phyloP scores from a whole-genome alignment of 2,329 filamentous ascomycete genomes.

The Ceratocystiopsis brevicomis region DNA sequence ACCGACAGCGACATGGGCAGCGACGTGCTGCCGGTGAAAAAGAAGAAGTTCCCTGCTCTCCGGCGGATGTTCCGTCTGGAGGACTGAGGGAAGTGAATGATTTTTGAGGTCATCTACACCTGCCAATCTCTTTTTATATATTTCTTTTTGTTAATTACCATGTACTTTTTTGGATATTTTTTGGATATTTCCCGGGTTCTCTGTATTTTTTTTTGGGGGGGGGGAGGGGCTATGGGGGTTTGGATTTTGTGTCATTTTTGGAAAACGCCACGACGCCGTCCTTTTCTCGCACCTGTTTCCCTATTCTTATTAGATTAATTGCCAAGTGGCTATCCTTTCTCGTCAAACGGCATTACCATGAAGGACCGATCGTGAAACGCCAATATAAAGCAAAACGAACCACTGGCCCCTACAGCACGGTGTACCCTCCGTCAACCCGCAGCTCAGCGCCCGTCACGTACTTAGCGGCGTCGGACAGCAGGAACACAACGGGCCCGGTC shows the following conservation, averaged over 20 bases:
- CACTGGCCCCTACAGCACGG: slow-evolving; percentile 14
- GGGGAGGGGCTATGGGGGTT: background rate
- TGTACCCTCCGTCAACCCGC: slow-evolving; percentile 76
- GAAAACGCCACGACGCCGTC: background rate
- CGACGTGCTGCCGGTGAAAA: slow-evolving; percentile 17
- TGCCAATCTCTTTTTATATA: background rate
- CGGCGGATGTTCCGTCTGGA: slow-evolving; percentile 43
- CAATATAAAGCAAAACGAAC: background rate
- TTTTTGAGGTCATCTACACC: background rate
- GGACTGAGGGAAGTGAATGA: slow-evolving; percentile 12
- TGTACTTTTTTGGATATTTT: background rate
- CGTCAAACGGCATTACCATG: background rate
- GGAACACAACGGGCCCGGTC: slow-evolving; percentile 80
- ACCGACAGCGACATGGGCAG: no score
- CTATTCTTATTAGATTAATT: background rate
- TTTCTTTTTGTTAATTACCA: background rate
- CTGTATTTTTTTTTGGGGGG: background rate
- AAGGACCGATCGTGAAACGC: background rate
- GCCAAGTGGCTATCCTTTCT: background rate
- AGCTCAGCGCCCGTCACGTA: slow-evolving; percentile 60
- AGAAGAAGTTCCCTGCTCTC: slow-evolving; percentile 50
- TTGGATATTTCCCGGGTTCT: background rate
- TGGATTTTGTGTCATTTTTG: background rate
- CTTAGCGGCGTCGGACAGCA: slow-evolving; percentile 58
- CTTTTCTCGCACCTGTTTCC: background rate